Evolutionary conservation across 345 rosid genomes (phyloP).

Genomic region (Eucalyptus globulus): DNA sequence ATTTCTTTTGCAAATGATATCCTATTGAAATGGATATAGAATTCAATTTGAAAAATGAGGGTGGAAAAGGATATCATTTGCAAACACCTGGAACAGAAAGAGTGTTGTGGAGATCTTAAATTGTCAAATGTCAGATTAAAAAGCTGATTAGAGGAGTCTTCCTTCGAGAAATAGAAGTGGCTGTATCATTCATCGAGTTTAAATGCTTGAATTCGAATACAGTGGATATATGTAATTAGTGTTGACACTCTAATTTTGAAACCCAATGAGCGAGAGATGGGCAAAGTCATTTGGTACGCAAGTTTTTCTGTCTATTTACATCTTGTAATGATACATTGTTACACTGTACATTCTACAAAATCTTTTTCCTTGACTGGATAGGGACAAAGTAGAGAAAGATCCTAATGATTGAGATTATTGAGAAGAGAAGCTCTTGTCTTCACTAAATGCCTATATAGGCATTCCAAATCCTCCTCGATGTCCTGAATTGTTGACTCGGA

Average conservation of each 20-base stretch:
- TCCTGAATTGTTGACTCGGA: not conserved
- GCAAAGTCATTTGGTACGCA: not conserved
- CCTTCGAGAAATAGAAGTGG: not conserved
- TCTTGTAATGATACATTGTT: not conserved
- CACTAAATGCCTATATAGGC: not conserved
- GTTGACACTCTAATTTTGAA: not conserved
- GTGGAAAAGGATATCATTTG: not conserved
- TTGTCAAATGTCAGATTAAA: not conserved
- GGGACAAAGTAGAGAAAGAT: not conserved
- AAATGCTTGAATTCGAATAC: not conserved
- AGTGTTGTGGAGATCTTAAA: not conserved
- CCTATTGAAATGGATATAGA: not conserved
- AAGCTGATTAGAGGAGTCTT: not conserved
- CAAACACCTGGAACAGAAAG: not conserved
- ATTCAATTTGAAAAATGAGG: not conserved
- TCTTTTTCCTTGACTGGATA: not conserved
- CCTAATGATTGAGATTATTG: not conserved
- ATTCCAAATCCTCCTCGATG: not conserved
- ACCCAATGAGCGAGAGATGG: not conserved
- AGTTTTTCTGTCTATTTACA: not conserved
- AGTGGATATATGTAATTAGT: not conserved
- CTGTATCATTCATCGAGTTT: not conserved
- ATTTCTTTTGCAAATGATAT: not conserved
- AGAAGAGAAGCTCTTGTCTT: slow-evolving; percentile 5
- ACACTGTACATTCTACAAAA: not conserved